phyloP scores from a whole-genome alignment of 179 eudicot genomes.

The Nepenthes alata region DNA sequence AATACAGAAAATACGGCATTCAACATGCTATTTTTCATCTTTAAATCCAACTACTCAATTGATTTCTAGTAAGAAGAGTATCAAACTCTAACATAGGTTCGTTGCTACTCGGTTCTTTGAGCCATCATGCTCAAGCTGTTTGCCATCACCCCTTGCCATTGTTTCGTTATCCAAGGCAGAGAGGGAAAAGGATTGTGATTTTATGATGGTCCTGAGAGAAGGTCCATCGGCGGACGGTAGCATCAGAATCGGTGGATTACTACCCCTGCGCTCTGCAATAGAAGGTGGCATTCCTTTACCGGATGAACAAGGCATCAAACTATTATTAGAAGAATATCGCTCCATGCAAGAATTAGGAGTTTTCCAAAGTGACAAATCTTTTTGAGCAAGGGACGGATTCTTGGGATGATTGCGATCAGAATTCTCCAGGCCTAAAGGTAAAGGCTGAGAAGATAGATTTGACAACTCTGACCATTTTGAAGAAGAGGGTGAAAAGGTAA shows the following conservation, averaged over 20 bases:
- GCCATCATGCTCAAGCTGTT: slow-evolving; percentile 11
- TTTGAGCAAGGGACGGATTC: slow-evolving; percentile 15
- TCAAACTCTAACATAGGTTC: slow-evolving; percentile 23
- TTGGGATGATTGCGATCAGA: slow-evolving; percentile 21
- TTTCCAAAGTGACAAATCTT: slow-evolving; percentile 19
- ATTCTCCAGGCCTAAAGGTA: slow-evolving; percentile 43
- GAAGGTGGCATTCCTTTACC: slow-evolving; percentile 6
- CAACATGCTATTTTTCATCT: background rate
- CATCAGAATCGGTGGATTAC: slow-evolving; percentile 36
- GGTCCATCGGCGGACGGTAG: slow-evolving; percentile 32
- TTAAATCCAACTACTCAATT: no score
- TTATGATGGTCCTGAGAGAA: slow-evolving; percentile 28
- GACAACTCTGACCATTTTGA: slow-evolving; percentile 85
- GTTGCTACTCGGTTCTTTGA: slow-evolving; percentile 10
- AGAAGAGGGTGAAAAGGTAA: slow-evolving; percentile 84
- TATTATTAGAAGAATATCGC: slow-evolving; percentile 21
- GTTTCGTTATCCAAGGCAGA: slow-evolving; percentile 27
- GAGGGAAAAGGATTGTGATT: slow-evolving; percentile 59
- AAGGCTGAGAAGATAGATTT: slow-evolving; percentile 58
- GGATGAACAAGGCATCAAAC: slow-evolving; percentile 24
- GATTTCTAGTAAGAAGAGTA: background rate
- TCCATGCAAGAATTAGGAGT: slow-evolving; percentile 6
- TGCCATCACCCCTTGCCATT: slow-evolving; percentile 17
- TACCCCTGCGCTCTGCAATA: no score
- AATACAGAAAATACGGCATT: slow-evolving; percentile 9